phyloP scores from a whole-genome alignment of 768 basidiomycete genomes.

The Nidularia pulvinata region DNA sequence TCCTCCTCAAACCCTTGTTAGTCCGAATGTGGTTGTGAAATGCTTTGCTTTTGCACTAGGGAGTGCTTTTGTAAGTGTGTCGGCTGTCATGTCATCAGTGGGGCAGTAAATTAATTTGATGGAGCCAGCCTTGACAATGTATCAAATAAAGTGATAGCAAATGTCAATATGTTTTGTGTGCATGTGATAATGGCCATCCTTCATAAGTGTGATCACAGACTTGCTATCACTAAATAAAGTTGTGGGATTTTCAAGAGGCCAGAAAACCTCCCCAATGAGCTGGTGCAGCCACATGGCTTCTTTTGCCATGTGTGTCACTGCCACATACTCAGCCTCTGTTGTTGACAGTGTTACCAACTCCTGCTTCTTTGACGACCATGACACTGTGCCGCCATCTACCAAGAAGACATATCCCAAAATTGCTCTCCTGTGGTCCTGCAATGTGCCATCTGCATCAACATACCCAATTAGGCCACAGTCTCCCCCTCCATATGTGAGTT shows the following conservation, averaged over 20 bases:
- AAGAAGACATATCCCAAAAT: not conserved
- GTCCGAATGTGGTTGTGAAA: too few relatives aligned
- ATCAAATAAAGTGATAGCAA: not conserved
- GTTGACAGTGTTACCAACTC: not conserved
- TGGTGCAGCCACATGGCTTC: not conserved
- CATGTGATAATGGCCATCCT: not conserved
- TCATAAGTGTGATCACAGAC: not conserved
- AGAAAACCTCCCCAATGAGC: not conserved
- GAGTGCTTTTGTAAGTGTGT: not conserved
- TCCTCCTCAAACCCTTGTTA: too few relatives aligned
- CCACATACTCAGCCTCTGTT: constrained; percentile 2
- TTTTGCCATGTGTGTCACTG: not conserved
- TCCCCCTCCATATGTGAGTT: not conserved
- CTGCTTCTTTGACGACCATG: not conserved
- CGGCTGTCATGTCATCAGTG: not conserved
- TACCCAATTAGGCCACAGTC: not conserved
- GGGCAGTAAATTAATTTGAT: not conserved
- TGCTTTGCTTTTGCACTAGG: not conserved
- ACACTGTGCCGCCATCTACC: not conserved
- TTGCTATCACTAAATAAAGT: not conserved
- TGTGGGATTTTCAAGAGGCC: not conserved
- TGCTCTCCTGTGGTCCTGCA: not conserved
- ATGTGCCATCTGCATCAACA: not conserved
- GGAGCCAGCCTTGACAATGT: not conserved
- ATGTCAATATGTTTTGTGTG: not conserved